phyloP scores from a whole-genome alignment of 2,329 filamentous ascomycete genomes.

The Metarhizium anisopliae region DNA sequence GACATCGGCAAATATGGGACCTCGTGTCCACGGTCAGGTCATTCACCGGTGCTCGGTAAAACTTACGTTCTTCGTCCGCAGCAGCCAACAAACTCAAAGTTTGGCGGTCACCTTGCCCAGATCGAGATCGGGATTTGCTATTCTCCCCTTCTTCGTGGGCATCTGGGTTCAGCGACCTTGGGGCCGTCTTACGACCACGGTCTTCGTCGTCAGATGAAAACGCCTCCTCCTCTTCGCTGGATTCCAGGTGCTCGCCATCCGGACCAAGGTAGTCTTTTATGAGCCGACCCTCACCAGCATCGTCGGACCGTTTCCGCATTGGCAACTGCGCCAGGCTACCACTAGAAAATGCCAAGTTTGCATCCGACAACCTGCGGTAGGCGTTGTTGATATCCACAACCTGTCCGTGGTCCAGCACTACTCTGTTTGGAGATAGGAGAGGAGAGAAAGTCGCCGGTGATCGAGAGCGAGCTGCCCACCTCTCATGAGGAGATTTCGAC shows the following conservation, averaged over 20 bases:
- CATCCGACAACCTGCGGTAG: constrained; percentile 64
- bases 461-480: constrained; percentile 31
- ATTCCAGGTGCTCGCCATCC: constrained; percentile 58
- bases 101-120: constrained; percentile 30
- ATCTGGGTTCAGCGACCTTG: constrained; percentile 34
- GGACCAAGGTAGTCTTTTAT: constrained; percentile 59
- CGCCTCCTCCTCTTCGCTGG: constrained; percentile 62
- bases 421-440: constrained; percentile 21
- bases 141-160: constrained; percentile 26
- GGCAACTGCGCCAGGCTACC: constrained; percentile 55
- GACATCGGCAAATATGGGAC: background rate
- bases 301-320: constrained; percentile 40
- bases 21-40: background rate
- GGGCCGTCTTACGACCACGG: constrained; percentile 49
- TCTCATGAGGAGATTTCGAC: constrained; percentile 46
- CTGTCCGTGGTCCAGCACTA: constrained; percentile 51
- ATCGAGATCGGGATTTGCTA: constrained; percentile 20
- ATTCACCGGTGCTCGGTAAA: background rate
- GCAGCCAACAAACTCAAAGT: constrained; percentile 60
- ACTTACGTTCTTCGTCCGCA: constrained; percentile 70
- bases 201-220: constrained; percentile 59
- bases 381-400: constrained; percentile 60
- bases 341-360: constrained; percentile 54
- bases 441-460: constrained; percentile 22
- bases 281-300: constrained; percentile 44